These are phyloP conservation scores for Hypomyces rosellus DNA, from an alignment of 2,329 filamentous ascomycete species.

Conservation along the genomic window DNA sequence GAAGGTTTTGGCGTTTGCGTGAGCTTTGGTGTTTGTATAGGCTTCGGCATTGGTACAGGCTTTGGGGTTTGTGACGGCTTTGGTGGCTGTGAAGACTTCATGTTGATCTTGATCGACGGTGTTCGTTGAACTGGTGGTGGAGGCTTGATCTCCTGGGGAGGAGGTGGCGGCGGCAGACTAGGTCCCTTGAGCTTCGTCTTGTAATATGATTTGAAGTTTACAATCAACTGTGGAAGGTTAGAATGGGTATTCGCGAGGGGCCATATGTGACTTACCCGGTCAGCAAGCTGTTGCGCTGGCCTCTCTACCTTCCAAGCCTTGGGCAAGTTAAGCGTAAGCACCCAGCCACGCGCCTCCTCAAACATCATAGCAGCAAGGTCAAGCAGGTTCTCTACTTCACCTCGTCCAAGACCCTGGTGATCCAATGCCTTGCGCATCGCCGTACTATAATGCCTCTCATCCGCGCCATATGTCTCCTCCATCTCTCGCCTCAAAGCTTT, in stretches of 20 bases:
- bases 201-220: constrained; percentile 35
- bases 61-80: not conserved
- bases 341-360: constrained; percentile 37
- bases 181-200: constrained; percentile 29
- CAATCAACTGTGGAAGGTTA: constrained; percentile 26
- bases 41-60: constrained; percentile 11
- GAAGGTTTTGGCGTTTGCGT: constrained; percentile 8
- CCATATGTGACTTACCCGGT: constrained; percentile 26
- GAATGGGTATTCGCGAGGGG: not conserved
- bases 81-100: not conserved
- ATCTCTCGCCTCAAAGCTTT: constrained; percentile 38
- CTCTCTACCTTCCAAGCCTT: constrained; percentile 36
- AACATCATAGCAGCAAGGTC: constrained; percentile 43
- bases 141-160: constrained; percentile 22
- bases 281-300: constrained; percentile 27
- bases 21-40: constrained; percentile 3
- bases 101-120: constrained; percentile 31
- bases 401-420: constrained; percentile 32
- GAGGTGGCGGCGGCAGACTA: constrained; percentile 17
- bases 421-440: constrained; percentile 39
- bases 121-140: constrained; percentile 23
- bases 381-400: constrained; percentile 36
- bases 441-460: constrained; percentile 34
- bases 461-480: constrained; percentile 34
- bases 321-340: constrained; percentile 35